Evolutionary conservation across 2,329 filamentous ascomycete genomes (phyloP).

Genomic region (Apiospora pterosperma): DNA sequence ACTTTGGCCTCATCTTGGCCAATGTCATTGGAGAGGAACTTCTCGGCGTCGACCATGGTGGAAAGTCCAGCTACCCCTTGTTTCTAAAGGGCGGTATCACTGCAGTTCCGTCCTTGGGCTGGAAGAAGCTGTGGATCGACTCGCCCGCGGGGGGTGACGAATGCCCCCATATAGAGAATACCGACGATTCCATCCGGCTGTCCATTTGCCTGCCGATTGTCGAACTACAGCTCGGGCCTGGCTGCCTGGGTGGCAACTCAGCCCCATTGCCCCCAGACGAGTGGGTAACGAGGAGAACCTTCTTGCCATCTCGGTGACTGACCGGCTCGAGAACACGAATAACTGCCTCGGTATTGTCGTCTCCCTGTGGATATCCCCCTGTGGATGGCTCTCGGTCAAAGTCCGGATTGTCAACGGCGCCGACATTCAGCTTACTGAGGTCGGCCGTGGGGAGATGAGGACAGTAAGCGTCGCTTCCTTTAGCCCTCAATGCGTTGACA

Average conservation of each 20-base stretch:
- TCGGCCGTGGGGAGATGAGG: conserved; percentile 31
- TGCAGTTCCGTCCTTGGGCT: conserved; percentile 21
- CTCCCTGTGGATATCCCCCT: conserved; percentile 25
- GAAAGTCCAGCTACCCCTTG: not conserved
- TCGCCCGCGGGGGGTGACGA: conserved; percentile 26
- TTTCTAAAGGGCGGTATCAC: conserved; percentile 18
- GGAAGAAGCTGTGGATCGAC: conserved; percentile 27
- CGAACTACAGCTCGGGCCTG: conserved; percentile 21
- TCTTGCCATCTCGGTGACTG: conserved; percentile 17
- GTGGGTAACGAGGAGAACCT: conserved; percentile 27
- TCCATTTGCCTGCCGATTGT: conserved; percentile 13
- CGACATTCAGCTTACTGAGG: conserved; percentile 18
- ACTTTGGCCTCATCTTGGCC: conserved; percentile 17
- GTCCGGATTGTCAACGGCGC: conserved; percentile 17
- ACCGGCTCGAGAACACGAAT: not conserved
- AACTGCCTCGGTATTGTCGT: conserved; percentile 10
- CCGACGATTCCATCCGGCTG: conserved; percentile 22
- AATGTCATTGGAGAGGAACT: conserved; percentile 15
- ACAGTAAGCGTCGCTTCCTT: conserved; percentile 27
- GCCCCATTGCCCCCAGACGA: conserved; percentile 28
- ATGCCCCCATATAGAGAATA: conserved; percentile 25
- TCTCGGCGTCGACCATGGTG: not conserved
- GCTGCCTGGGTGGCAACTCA: conserved; percentile 30
- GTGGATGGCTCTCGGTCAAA: conserved; percentile 20
- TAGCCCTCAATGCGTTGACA: conserved; percentile 16